Base-by-base conservation (phyloP, 1,139 yeast species). In the Candida glucosophila region DNA sequence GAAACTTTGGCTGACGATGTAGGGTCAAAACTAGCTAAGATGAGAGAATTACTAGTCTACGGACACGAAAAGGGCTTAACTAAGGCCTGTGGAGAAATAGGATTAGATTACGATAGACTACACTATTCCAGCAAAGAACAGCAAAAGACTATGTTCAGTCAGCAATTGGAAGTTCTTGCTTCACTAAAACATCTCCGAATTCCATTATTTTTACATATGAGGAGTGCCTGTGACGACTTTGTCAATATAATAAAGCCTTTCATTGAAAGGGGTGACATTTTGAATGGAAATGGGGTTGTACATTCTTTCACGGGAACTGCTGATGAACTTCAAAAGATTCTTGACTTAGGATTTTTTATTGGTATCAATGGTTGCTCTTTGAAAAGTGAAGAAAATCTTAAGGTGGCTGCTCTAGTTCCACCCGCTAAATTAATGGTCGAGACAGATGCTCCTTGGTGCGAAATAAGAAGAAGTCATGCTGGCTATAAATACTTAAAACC, bases 391-490 rank as follows among this genome's bases (percentile, higher is more conserved):
- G 88, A 80, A 34, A 85, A 82, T 43, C 51, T 88, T 7, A 61
- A 63, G 12, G 88, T 78, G 9, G 85, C 79, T 1, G 56, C 60
- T 22, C 44, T 52, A 19, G 67, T 90, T 7, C 98, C 98, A 0
- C 43, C 73, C 6, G 71, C 76, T 7, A 66, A 63, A 39, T 52
- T 90, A 20, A 55, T 90, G 70, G 68, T 90, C 13, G 99, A 90
- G 49, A 88, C 97, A 0, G 97, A 90, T 54, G 88, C 97, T 1
- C 98, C 99, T 1, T 90, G 98, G 98, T 90, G 99, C 55, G 97
- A 88, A 44, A 73, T 90, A 22, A 66, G 93, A 30, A 81, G 74
- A 36, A 67, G 92, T 6, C 95, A 85, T 47, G 86, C 88, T 3
- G 71, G 92, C 12, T 74, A 71, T 49, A 57, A 70, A 36, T 67